phyloP scores from a whole-genome alignment of 768 basidiomycete species.

The Austroboletus eburneus region DNA sequence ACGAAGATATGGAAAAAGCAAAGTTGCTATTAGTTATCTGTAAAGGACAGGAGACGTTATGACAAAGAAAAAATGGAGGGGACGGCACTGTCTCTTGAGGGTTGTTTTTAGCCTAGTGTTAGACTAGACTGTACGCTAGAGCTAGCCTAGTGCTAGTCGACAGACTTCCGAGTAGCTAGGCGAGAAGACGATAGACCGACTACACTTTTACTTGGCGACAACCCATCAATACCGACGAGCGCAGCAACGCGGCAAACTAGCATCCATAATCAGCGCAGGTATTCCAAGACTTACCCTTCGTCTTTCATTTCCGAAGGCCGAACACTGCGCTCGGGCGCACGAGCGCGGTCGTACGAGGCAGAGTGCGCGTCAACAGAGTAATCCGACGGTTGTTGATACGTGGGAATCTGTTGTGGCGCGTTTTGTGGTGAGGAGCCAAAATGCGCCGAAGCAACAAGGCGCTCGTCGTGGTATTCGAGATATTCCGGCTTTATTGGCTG shows the following conservation, averaged over 20 bases:
- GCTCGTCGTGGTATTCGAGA: constrained; percentile 16
- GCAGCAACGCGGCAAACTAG: constrained; percentile 11
- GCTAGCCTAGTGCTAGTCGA: constrained; percentile 71
- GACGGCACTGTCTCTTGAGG: constrained; percentile 69
- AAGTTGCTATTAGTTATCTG: constrained; percentile 76
- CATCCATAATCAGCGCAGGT: constrained; percentile 8
- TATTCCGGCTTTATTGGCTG: constrained; percentile 12
- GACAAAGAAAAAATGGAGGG: constrained; percentile 51
- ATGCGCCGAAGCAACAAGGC: constrained; percentile 2
- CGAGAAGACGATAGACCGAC: constrained; percentile 40
- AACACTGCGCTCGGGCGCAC: constrained; percentile 57
- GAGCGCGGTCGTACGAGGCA: constrained; percentile 40
- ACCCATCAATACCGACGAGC: constrained; percentile 24
- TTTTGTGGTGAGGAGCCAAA: constrained; percentile 35
- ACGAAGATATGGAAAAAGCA: constrained; percentile 36
- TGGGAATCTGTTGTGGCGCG: constrained; percentile 68
- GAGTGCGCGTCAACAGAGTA: constrained; percentile 39
- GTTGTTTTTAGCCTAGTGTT: constrained; percentile 70
- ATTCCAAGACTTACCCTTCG: constrained; percentile 79
- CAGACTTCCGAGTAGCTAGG: constrained; percentile 47
- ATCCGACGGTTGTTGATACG: constrained; percentile 67
- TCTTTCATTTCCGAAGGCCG: constrained; percentile 93
- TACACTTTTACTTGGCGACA: constrained; percentile 33
- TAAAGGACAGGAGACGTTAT: constrained; percentile 63
- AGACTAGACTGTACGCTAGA: constrained; percentile 76